Evolutionary conservation across 2,329 filamentous ascomycete genomes (phyloP), one percentile per base, ranked within the genome.

Genomic region (Colletotrichum godetiae): DNA sequence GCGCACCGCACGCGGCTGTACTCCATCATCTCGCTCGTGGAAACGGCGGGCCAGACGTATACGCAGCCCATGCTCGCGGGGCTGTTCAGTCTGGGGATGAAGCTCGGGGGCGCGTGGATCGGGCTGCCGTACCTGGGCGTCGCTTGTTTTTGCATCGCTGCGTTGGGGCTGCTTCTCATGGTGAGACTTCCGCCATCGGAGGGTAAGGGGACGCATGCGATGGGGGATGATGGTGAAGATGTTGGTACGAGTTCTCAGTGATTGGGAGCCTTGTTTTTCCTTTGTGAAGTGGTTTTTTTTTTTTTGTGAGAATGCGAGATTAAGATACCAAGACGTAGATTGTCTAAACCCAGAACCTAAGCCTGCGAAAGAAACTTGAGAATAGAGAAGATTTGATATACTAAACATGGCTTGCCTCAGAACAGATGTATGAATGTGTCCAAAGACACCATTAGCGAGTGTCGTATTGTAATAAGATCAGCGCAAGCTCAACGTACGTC

Each of bases 61-160:
- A 37, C 77, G 24, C 74, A 73, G n/a, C 79, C 80, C 19, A 76
- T 76, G 27, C 77, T 81, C 7, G 80, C 80, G 0, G 78, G 68
- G 3, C 74, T 81, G 8, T 81, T 80, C 46, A 76, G 75, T 1
- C 68, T 77, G 6, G 80, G 80, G 15, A 80, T 81, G 80, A 72
- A 72, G 37, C 61, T 78, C 7, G 78, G 77, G 13, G 79, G 78
- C 13, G 19, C 52, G 5, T 78, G 78, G 78, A 78, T 80, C 11
- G 80, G 80, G 2, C 53, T 81, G 49, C 80, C 80, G 15, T 81
- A 81, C 61, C 67, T 81, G 37, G 80, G 78, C 5, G 76, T 81
- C 15, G 79, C 78, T 46, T 46, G 29, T 5, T 57, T 73, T 12
- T 73, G 72, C 22, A 19, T 69, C 46, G 10, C 49, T 19, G 46